Percentiles rank a stretch among this genome's conserved stretches.
Evolutionary conservation across 75 land plant genomes (phyloP).

Genomic region (Sequoia sempervirens): DNA sequence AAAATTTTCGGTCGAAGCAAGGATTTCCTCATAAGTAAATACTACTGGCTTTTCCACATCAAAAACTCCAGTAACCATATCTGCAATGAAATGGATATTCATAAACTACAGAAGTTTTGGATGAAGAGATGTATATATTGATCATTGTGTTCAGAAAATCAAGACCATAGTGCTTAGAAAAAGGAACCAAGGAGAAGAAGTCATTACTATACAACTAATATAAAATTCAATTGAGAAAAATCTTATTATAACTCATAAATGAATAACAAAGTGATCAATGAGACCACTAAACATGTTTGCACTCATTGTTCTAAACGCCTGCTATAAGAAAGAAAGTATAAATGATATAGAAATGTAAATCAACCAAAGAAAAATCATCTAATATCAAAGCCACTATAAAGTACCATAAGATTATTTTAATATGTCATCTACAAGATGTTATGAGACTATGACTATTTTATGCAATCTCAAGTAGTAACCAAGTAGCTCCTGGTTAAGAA

Average conservation of each 20-base stretch:
- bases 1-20: constrained; percentile 59
- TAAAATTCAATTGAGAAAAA: neutral
- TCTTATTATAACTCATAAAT: neutral
- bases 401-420: neutral
- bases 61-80: constrained; percentile 45
- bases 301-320: neutral
- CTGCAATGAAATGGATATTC: constrained; percentile 18
- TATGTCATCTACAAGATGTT: neutral
- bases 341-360: neutral
- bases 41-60: constrained; percentile 70
- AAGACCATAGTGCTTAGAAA: neutral
- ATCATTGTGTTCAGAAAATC: too few species aligned
- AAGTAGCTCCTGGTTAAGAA: neutral
- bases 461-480: neutral
- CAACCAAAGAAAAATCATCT: neutral
- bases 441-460: neutral
- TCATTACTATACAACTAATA: neutral
- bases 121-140: neutral
- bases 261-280: neutral
- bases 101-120: neutral
- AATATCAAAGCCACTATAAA: neutral
- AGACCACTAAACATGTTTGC: neutral
- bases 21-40: constrained; percentile 64
- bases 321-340: neutral
- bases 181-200: neutral